Percentiles rank a stretch among this genome's conserved stretches.
These are phyloP conservation scores for Saccharum officinarum DNA, from an alignment of 176 grass and related monocot species.

Conservation along the genomic window DNA sequence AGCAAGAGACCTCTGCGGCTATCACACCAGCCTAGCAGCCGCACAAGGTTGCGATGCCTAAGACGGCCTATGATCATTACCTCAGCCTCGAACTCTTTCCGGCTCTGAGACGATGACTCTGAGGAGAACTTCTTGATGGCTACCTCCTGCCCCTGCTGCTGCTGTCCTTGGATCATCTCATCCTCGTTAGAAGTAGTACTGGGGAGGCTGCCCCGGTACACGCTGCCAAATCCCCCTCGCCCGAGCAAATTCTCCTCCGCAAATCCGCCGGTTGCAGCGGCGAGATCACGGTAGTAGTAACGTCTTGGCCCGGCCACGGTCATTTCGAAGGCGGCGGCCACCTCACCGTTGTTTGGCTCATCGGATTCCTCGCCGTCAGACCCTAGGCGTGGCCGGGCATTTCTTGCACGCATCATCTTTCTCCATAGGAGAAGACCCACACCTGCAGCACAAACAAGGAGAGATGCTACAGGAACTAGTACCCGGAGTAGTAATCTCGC, in stretches of 20 bases:
- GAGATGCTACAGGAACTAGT: background rate
- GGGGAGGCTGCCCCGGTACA: background rate
- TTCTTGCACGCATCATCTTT: background rate
- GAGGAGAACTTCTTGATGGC: constrained; percentile 9
- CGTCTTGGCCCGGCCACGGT: background rate
- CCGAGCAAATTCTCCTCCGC: background rate
- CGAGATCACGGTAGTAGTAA: background rate
- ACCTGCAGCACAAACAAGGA: background rate
- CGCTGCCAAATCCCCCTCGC: constrained; percentile 8
- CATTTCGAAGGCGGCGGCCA: background rate
- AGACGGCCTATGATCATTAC: too few relatives aligned
- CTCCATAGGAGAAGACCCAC: background rate
- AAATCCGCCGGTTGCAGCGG: background rate
- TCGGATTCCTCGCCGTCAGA: too few relatives aligned
- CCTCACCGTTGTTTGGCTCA: too few relatives aligned
- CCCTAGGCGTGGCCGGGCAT: too few relatives aligned
- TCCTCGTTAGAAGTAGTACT: background rate
- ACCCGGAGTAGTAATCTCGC: background rate
- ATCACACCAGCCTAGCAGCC: too few relatives aligned
- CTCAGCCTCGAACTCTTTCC: too few relatives aligned
- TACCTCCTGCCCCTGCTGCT: background rate
- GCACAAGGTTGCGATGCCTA: too few relatives aligned
- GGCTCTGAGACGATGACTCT: background rate
- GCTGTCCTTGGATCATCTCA: too few relatives aligned
- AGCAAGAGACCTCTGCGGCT: background rate